These are phyloP conservation scores for Fusarium sp. DNA, from an alignment of 2,329 filamentous ascomycete species.

Conservation along the genomic window DNA sequence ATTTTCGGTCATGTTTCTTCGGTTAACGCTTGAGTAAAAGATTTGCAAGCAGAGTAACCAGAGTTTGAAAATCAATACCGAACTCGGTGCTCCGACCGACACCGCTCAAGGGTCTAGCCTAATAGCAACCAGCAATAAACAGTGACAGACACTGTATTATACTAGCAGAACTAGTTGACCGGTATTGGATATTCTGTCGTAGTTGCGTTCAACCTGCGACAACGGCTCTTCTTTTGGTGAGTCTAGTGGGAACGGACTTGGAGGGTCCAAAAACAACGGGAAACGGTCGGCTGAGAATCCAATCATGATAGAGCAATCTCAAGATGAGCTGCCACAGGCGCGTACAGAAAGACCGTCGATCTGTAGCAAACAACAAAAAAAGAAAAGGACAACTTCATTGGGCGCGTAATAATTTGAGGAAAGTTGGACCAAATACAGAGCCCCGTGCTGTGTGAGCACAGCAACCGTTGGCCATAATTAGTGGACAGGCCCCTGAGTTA, in stretches of 20 bases:
- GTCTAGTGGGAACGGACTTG: neutral
- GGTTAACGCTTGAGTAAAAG: conserved; percentile 30
- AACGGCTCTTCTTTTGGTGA: conserved; percentile 31
- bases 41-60: conserved; percentile 32
- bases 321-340: conserved; percentile 19
- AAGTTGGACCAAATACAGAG: conserved; percentile 6
- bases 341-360: conserved; percentile 19
- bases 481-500: conserved; percentile 22
- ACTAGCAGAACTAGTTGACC: conserved; percentile 5
- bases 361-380: conserved; percentile 10
- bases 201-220: conserved; percentile 30
- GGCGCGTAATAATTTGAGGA: neutral
- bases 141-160: conserved; percentile 34
- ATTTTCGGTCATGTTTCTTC: conserved; percentile 17
- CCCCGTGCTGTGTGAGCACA: conserved; percentile 15
- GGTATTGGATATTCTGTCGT: conserved; percentile 27
- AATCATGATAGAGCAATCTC: conserved; percentile 23
- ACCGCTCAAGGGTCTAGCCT: conserved; percentile 29
- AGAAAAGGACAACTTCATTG: conserved; percentile 16
- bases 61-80: conserved; percentile 36
- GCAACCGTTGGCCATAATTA: conserved; percentile 19
- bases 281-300: conserved; percentile 14
- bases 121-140: conserved; percentile 10
- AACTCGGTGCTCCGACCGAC: conserved; percentile 37
- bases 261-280: conserved; percentile 24